These are phyloP conservation scores for Gymnopilus dilepis DNA, from an alignment of 768 basidiomycete genomes.

Conservation along the genomic window DNA sequence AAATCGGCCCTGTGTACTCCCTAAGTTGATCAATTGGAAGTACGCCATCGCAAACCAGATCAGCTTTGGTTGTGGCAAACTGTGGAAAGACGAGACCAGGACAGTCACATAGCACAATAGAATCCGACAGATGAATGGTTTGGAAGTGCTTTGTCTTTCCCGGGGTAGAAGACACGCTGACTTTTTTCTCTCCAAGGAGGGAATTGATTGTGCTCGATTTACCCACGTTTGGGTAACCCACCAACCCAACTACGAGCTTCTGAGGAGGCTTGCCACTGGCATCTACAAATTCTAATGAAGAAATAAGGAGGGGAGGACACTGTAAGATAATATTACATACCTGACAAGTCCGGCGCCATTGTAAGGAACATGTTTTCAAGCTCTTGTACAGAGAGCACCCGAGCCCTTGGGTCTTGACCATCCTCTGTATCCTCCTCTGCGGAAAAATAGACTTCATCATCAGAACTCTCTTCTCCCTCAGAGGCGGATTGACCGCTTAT, in stretches of 20 bases:
- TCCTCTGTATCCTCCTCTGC: constrained; percentile 58
- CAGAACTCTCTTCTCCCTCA: constrained; percentile 39
- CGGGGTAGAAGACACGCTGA: constrained; percentile 97
- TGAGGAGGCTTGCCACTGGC: constrained; percentile 58
- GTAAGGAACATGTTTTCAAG: constrained; percentile 82
- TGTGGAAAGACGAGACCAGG: constrained; percentile 98
- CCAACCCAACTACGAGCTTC: constrained; percentile 84
- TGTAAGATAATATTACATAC: no score
- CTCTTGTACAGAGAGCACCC: constrained; percentile 84
- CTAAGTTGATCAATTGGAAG: constrained; percentile 97
- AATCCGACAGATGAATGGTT: constrained; percentile 90
- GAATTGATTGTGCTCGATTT: constrained; percentile 99
- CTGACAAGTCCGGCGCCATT: constrained; percentile 71
- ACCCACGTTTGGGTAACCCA: constrained; percentile 98
- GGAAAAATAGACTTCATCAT: constrained; percentile 52
- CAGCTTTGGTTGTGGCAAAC: constrained; percentile 96
- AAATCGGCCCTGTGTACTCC: constrained; percentile 86
- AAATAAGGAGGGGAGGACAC: no score
- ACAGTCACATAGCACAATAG: constrained; percentile 92
- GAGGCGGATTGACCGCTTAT: constrained; percentile 14
- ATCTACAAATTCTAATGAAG: constrained; percentile 60
- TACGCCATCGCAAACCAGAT: constrained; percentile 95
- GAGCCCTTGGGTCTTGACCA: constrained; percentile 66
- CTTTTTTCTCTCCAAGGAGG: constrained; percentile 94
- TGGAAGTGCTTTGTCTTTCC: constrained; percentile 99